These are phyloP conservation scores for Phytophthora foliorum DNA, from an alignment of 352 stramenopile species.

Conservation along the genomic window DNA sequence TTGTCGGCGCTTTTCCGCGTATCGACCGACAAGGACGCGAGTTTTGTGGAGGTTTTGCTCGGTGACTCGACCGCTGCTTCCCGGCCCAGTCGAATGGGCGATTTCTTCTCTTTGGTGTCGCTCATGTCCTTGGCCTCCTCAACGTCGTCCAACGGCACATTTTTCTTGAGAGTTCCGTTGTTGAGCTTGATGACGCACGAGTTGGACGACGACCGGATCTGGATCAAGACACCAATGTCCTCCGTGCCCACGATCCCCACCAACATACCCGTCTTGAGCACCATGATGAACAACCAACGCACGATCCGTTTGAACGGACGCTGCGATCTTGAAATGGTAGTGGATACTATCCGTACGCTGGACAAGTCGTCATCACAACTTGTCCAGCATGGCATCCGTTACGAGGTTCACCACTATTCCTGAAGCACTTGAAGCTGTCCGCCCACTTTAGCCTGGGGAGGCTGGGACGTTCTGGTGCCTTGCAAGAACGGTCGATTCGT, in stretches of 20 bases:
- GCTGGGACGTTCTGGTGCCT: background rate
- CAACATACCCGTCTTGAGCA: conserved; percentile 65
- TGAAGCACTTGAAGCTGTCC: background rate
- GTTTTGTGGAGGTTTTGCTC: conserved; percentile 25
- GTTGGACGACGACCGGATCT: conserved; percentile 67
- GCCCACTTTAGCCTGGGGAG: conserved; percentile 12
- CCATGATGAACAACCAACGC: conserved; percentile 26
- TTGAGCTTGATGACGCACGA: conserved; percentile 80
- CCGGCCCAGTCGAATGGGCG: conserved; percentile 55
- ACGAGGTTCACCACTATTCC: conserved; percentile 23
- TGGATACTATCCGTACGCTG: conserved; percentile 2
- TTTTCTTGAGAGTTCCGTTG: conserved; percentile 73
- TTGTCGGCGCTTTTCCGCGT: conserved; percentile 10
- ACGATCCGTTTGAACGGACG: conserved; percentile 8
- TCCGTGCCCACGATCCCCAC: conserved; percentile 61
- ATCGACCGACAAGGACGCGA: conserved; percentile 31
- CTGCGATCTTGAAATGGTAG: conserved; percentile 13
- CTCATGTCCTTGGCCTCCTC: conserved; percentile 53
- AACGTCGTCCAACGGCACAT: conserved; percentile 71
- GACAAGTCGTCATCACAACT: background rate
- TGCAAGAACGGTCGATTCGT: conserved; percentile 3
- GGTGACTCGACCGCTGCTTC: conserved; percentile 3
- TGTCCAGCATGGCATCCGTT: conserved; percentile 23
- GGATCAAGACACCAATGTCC: conserved; percentile 69
- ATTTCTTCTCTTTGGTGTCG: conserved; percentile 48